A percentile compares a stretch with the other conserved stretches of the same genome.
These are phyloP conservation scores for Backusella mclennaniae DNA, from an alignment of 192 early-diverging fungal genomes.

Conservation along the genomic window DNA sequence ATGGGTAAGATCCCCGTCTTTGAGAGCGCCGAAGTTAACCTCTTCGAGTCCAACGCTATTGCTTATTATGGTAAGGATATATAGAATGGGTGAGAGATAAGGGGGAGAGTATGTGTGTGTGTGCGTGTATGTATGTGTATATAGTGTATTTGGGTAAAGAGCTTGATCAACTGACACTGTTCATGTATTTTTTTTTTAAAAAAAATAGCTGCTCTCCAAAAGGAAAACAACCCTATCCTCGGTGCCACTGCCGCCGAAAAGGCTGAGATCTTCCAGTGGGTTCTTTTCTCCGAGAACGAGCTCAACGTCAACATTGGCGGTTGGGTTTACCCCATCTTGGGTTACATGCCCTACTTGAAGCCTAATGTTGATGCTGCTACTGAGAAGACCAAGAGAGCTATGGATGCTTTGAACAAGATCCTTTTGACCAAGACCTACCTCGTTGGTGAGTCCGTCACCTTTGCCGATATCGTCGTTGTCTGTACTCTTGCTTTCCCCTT, in stretches of 20 bases:
- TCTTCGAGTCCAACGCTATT: slow-evolving; percentile 88
- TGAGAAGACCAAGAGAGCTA: slow-evolving; percentile 60
- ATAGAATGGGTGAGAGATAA: not conserved
- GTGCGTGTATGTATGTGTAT: too few relatives aligned
- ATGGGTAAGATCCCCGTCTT: slow-evolving; percentile 89
- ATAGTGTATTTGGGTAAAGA: slow-evolving; percentile 15
- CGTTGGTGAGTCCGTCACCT: slow-evolving; percentile 89
- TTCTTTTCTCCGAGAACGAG: slow-evolving; percentile 63
- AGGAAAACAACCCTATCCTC: slow-evolving; percentile 51
- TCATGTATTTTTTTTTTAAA: not conserved
- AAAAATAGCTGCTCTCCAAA: slow-evolving; percentile 39
- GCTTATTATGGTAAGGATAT: slow-evolving; percentile 66
- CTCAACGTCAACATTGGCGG: slow-evolving; percentile 41
- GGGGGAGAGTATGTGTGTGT: not conserved
- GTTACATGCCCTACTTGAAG: slow-evolving; percentile 41
- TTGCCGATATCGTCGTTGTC: slow-evolving; percentile 84
- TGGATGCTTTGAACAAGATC: slow-evolving; percentile 75
- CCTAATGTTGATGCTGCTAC: slow-evolving; percentile 68
- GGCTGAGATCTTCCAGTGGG: slow-evolving; percentile 65
- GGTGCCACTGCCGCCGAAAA: slow-evolving; percentile 58
- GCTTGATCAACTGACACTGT: not conserved
- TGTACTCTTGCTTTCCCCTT: slow-evolving; percentile 46
- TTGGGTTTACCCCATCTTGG: slow-evolving; percentile 48
- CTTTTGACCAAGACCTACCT: slow-evolving; percentile 87
- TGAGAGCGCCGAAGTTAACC: slow-evolving; percentile 71